These are phyloP conservation scores for Microcera coccophila DNA, from an alignment of 2,329 filamentous ascomycete genomes.

Conservation along the genomic window DNA sequence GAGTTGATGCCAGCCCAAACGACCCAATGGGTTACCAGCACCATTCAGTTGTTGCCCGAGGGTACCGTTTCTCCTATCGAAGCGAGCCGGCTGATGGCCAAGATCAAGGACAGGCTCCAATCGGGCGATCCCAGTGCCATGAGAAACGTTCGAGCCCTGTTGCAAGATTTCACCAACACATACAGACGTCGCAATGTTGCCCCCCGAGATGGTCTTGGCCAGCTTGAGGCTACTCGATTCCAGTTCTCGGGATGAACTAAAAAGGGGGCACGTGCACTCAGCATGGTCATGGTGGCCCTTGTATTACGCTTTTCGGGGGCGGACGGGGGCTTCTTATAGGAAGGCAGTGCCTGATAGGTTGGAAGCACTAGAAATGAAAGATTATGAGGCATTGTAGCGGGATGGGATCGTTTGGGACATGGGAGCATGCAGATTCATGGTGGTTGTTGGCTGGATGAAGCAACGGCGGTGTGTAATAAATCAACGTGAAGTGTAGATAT, in stretches of 20 bases:
- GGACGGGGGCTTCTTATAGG: no score
- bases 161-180: conserved; percentile 95
- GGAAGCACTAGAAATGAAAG: background rate
- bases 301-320: no score
- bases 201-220: conserved; percentile 84
- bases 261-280: no score
- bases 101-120: conserved; percentile 73
- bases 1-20: conserved; percentile 79
- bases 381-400: background rate
- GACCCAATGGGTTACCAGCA: conserved; percentile 75
- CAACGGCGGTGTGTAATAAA: background rate
- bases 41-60: conserved; percentile 75
- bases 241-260: conserved; percentile 63
- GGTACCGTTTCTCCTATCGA: conserved; percentile 79
- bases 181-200: conserved; percentile 93
- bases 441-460: background rate
- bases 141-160: conserved; percentile 73
- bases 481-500: background rate
- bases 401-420: background rate
- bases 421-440: background rate
- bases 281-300: no score
- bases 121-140: conserved; percentile 58
- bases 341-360: no score
- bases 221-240: conserved; percentile 82
- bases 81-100: conserved; percentile 72